Evolutionary conservation across 1,284 basidiomycete genomes (phyloP), one percentile per base, ranked within the genome.

Genomic region (Xerocomus amazonicus): DNA sequence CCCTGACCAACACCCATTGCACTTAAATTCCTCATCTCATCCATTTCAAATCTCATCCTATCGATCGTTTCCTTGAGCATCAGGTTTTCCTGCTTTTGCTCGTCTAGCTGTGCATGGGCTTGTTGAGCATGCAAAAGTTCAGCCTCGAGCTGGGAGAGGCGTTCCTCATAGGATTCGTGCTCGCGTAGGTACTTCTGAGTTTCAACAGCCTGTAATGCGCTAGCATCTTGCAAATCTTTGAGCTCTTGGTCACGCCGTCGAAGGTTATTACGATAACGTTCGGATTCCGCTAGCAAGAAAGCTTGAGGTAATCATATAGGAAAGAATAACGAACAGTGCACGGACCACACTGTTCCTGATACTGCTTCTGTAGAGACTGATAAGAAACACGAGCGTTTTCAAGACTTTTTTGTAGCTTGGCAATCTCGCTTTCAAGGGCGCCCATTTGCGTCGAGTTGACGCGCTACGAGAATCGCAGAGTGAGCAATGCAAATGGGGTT

Each of bases 1-100:
- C 70, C 69, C 2, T 63, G 66, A 31, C 70, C 70, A 26, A 62
- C 67, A 23, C 63, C 63, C 42, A 69, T 63, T 10, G 67, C 67
- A 49, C 65, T 68, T 41, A 71, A 67, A 54, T 70, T 80, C 40
- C 90, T 77, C 72, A 94, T 80, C 68, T 94, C 91, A 58, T 95
- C 92, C 75, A 95, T 83, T 59, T 96, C 92, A 57, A 85, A 92
- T 31, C 89, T 77, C 78, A 95, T 83, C 31, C 92, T 79, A 65
- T 95, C 92, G 58, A 96, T 95, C 0, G 92, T 95, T 73, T 96
- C 92, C 65, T 93, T 94, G 54, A 95, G 75, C 63, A 90, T 71
- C 55, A 94, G 63, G 60, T 95, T 96, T 74, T 95, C 91, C 60
- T 91, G 88, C 70, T 93, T 94, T 71, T 95, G 92, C 57, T 87